Evolutionary conservation across 2,329 filamentous ascomycete species (phyloP).

Genomic region (Rachicladosporium sp.): DNA sequence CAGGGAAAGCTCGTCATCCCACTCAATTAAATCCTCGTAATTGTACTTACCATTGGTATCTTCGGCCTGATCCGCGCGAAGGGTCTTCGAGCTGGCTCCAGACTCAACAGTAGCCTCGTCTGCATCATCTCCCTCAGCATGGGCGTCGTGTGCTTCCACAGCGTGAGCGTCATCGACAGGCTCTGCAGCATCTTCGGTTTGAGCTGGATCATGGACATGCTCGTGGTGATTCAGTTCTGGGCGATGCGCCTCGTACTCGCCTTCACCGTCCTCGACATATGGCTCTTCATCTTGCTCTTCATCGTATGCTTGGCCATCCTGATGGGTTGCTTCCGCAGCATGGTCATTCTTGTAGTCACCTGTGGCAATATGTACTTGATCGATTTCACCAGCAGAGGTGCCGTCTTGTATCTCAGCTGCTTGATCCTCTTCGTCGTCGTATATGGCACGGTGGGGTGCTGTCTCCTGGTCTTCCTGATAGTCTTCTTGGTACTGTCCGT

Average conservation of each 20-base stretch:
- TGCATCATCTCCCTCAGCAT: slow-evolving; percentile 1
- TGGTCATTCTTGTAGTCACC: slow-evolving; percentile 5
- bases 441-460: no score
- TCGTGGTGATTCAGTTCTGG: slow-evolving; percentile 1
- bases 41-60: slow-evolving; percentile 17
- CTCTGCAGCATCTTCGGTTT: slow-evolving; percentile 4
- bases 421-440: no score
- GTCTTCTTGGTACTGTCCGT: slow-evolving; percentile 4
- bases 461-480: background rate
- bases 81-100: slow-evolving; percentile 14
- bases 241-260: slow-evolving; percentile 4
- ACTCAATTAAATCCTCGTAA: slow-evolving; percentile 14
- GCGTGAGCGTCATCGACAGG: slow-evolving; percentile 5
- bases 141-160: slow-evolving; percentile 1
- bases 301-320: slow-evolving; percentile 12
- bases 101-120: slow-evolving; percentile 8
- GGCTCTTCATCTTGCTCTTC: slow-evolving; percentile 17
- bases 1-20: slow-evolving; percentile 4
- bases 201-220: slow-evolving; percentile 4
- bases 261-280: slow-evolving; percentile 9
- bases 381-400: slow-evolving; percentile 1
- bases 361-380: slow-evolving; percentile 3
- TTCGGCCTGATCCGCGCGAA: slow-evolving; percentile 12
- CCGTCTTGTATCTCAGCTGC: no score
- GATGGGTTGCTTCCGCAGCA: slow-evolving; percentile 4